phyloP scores from a whole-genome alignment of 495 filamentous ascomycete species.

The Hypoxylon lenormandii region DNA sequence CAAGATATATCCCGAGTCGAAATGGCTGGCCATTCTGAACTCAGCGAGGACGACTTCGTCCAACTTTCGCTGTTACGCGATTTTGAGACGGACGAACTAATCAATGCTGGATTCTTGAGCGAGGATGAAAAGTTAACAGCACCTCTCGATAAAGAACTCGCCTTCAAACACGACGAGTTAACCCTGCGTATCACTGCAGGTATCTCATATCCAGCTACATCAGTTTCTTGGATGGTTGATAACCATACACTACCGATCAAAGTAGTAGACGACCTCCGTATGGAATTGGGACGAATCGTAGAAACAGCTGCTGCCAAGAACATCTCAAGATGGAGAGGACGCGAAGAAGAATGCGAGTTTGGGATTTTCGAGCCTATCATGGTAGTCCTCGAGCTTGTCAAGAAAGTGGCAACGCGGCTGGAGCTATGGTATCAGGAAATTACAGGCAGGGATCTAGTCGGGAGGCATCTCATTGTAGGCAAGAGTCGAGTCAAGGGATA shows the following conservation, averaged over 20 bases:
- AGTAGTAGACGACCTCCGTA: conserved; percentile 44
- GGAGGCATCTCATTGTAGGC: too few species aligned
- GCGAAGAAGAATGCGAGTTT: conserved; percentile 29
- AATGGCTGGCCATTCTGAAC: conserved; percentile 17
- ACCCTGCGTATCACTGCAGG: conserved; percentile 38
- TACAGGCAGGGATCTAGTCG: not conserved
- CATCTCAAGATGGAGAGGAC: conserved; percentile 31
- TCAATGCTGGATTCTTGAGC: conserved; percentile 30
- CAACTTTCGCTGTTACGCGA: conserved; percentile 47
- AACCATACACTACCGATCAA: conserved; percentile 39
- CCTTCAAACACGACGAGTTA: conserved; percentile 42
- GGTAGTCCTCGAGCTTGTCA: conserved; percentile 38
- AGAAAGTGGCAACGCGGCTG: conserved; percentile 25
- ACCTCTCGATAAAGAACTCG: conserved; percentile 36
- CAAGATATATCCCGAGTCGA: not conserved
- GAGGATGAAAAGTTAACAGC: conserved; percentile 19
- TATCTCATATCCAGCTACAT: conserved; percentile 38
- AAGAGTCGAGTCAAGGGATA: not conserved
- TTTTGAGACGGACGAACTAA: conserved; percentile 45
- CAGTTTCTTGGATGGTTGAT: conserved; percentile 41
- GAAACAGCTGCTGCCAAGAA: conserved; percentile 28
- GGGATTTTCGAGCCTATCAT: conserved; percentile 36
- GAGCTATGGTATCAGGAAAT: conserved; percentile 23
- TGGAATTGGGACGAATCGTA: conserved; percentile 19
- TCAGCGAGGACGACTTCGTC: conserved; percentile 42